These are phyloP conservation scores for Danielia oregonensis DNA, from an alignment of 805 yeast genomes.

Conservation along the genomic window DNA sequence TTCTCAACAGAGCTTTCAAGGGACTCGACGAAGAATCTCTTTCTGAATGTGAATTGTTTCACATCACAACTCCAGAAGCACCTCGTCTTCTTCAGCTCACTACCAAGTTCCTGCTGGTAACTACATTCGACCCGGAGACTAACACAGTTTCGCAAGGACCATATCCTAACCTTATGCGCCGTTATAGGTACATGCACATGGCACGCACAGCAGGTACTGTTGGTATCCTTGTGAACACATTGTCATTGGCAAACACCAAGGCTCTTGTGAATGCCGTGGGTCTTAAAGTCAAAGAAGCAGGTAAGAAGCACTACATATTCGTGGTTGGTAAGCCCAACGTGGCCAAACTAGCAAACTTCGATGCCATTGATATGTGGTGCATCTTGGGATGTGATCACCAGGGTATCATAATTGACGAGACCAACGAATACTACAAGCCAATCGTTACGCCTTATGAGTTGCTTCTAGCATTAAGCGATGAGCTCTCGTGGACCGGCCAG, in stretches of 20 bases:
- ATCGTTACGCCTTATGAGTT: conserved; percentile 92
- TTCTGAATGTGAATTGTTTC: conserved; percentile 58
- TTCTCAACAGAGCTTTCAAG: conserved; percentile 18
- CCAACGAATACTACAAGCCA: conserved; percentile 81
- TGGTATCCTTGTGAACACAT: conserved; percentile 86
- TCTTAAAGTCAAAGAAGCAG: conserved; percentile 62
- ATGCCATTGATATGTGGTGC: conserved; percentile 92
- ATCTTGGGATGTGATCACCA: conserved; percentile 92
- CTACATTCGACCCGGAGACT: conserved; percentile 44
- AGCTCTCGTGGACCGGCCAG: conserved; percentile 85
- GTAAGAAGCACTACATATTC: conserved; percentile 87
- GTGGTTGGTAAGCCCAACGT: conserved; percentile 98
- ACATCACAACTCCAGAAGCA: conserved; percentile 68
- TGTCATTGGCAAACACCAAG: conserved; percentile 74
- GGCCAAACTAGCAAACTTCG: conserved; percentile 94
- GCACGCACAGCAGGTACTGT: conserved; percentile 91
- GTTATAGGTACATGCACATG: conserved; percentile 82
- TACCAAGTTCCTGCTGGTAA: conserved; percentile 59
- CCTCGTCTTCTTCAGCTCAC: conserved; percentile 74
- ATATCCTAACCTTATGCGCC: conserved; percentile 71
- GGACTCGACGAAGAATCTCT: conserved; percentile 24
- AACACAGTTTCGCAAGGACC: conserved; percentile 49
- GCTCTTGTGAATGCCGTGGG: conserved; percentile 60
- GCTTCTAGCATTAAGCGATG: conserved; percentile 70
- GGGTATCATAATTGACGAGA: conserved; percentile 80